Base-by-base conservation (phyloP, 202 grass and related monocot genomes). In the Cymbopogon flexuosus region DNA sequence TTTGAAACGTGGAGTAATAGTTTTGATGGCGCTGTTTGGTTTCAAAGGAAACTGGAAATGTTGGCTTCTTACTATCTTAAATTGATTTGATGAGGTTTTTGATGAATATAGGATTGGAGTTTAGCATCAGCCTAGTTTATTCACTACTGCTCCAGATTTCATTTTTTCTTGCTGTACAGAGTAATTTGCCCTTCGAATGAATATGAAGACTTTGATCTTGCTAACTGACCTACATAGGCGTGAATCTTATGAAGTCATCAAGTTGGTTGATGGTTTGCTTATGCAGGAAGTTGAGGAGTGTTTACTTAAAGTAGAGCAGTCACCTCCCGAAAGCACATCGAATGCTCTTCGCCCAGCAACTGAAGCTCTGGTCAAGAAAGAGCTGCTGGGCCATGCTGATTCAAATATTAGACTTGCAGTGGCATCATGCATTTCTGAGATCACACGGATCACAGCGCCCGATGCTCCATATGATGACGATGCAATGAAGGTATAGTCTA, bases 361-460 rank as follows among this genome's bases (percentile, higher is more conserved):
- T 82, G 35, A 31, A 47, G 90, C 96, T 5, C 74, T 99, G 12
- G 85, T 89, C 27, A 85, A 68, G 60, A 87, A 81, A 62, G 87
- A 86, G n/a, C 60, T 99, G 43, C 12, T 99, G 65, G 27, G 33
- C 29, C 89, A 96, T 77, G 11, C 46, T 23, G 65, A 87, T 10
- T 27, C 65, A 18, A 70, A 93, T 57, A 85, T 96, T 18, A 91
- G 39, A 46, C 80, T 96, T 87, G 78, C 75, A 4, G 91, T 96
- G 7, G 83, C 87, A 68, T 91, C 93, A 37, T 99, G 96, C 66
- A 84, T 99, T 35, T 91, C 88, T 71, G 92, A 99, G 74, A 72
- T 99, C 33, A 99, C 93, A 19, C 91, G 96, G 66, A 92, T 99
- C 72, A 96, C 93, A 0, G 96, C 96, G 19, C 96, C 96, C 5